Evolutionary conservation across 2,329 filamentous ascomycete species (phyloP), one percentile per base, ranked within the genome.

Genomic region (Colletotrichum orbiculare): DNA sequence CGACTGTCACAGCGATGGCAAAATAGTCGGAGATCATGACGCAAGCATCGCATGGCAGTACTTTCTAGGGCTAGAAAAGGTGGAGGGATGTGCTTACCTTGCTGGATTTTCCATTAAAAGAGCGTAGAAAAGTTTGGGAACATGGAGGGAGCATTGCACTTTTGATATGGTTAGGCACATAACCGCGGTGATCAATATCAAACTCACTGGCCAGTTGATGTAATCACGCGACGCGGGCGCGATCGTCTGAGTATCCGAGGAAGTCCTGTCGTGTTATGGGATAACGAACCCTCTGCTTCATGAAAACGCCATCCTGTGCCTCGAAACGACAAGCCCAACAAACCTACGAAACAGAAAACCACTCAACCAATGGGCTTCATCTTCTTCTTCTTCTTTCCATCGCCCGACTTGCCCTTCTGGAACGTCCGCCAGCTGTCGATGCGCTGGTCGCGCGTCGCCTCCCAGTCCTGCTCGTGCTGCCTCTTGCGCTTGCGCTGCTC

Each of bases 371-470:
- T 87, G 1, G 85, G 85, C 82, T 89, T 89, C 57, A 87, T 79
- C 82, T 93, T 92, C 80, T 89, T 89, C 78, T 85, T 85, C 45
- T 78, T 79, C 69, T 75, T 73, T 13, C 75, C 77, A 15, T 77
- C 80, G 47, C 81, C 82, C 17, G 81, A 83, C 78, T 85, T 89
- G 67, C 86, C 87, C 81, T 96, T 96, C 76, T 96, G 90, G 73
- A 97, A 99, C 69, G 94, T 88, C 62, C 96, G 87, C 96, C 96
- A 99, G 77, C 91, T 97, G 69, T 89, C 92, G 78, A 99, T 98
- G 69, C 96, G 87, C 79, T 93, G 87, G 66, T 99, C 96, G 50
- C 96, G 84, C 34, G 91, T 97, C 73, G 92, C 89, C 82, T 99
- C 96, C 96, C 96, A 99, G 68, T 94, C 91, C 80, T 96, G 89